Percentiles rank a stretch among this genome's conserved stretches.
Evolutionary conservation across 1,284 basidiomycete species (phyloP).

Genomic region (Boletus mariae): DNA sequence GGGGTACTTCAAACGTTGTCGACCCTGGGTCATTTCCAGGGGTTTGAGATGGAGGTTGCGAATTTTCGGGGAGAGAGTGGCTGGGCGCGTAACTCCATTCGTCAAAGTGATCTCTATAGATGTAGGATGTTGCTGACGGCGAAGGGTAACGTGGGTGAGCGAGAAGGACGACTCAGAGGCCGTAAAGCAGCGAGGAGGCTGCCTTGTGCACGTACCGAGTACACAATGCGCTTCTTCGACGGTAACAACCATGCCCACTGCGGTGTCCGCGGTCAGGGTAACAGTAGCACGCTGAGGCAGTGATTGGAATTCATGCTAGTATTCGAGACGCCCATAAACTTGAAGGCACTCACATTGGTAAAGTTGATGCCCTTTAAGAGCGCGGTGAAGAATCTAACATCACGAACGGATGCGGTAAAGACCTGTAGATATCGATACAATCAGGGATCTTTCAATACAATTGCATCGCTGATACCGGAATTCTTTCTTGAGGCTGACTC

Average conservation of each 20-base stretch:
- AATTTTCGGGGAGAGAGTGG: constrained; percentile 18
- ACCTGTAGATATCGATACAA: constrained; percentile 43
- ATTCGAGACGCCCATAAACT: not conserved
- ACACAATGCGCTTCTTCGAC: constrained; percentile 84
- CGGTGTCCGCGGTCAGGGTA: constrained; percentile 57
- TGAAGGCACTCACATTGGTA: constrained; percentile 51
- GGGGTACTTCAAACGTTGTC: constrained; percentile 75
- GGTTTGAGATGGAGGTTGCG: constrained; percentile 14
- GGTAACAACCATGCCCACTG: constrained; percentile 80
- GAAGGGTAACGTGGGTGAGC: not conserved
- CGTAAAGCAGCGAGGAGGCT: constrained; percentile 6
- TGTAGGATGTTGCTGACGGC: constrained; percentile 75
- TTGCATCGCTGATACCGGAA: constrained; percentile 17
- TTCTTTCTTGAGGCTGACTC: constrained; percentile 20
- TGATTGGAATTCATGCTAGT: constrained; percentile 1
- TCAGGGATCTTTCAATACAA: not conserved
- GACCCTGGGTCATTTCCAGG: constrained; percentile 14
- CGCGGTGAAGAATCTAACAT: constrained; percentile 73
- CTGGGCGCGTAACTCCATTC: constrained; percentile 43
- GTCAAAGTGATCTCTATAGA: constrained; percentile 76
- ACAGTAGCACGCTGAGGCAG: constrained; percentile 70
- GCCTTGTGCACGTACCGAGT: constrained; percentile 49
- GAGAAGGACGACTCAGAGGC: not conserved
- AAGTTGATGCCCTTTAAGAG: constrained; percentile 79
- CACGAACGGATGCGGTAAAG: constrained; percentile 72